Conservation (phyloP, 148 eudicot genomes). For the Gaultheria prostrata region DNA sequence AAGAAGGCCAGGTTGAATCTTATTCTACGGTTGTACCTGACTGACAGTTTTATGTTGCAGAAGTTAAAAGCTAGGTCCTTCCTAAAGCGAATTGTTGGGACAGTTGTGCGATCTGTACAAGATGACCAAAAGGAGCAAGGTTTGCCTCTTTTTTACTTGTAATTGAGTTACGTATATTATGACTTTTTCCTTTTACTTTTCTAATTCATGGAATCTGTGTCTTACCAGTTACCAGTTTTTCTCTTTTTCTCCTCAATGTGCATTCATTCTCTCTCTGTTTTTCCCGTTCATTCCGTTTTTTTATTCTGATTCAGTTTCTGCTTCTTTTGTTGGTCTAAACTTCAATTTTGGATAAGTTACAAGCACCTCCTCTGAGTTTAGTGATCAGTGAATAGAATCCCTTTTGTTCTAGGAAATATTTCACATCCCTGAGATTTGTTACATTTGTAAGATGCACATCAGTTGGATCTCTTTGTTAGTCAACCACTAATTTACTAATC, state of each 20-base stretch:
- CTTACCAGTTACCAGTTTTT: background rate
- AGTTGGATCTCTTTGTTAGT: background rate
- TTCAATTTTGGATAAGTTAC: background rate
- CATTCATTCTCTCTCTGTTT: background rate
- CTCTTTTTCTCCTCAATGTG: background rate
- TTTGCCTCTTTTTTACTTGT: conserved; percentile 24
- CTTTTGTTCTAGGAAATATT: background rate
- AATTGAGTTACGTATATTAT: background rate
- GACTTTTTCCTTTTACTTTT: background rate
- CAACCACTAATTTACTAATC: background rate
- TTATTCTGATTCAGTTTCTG: background rate
- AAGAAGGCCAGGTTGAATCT: background rate
- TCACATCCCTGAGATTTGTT: background rate
- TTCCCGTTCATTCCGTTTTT: background rate
- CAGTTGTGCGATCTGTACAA: conserved; percentile 95
- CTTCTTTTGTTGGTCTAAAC: conserved; percentile 6
- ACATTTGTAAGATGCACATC: background rate
- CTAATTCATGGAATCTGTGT: conserved; percentile 2
- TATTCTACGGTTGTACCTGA: background rate
- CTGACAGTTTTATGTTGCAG: conserved; percentile 37
- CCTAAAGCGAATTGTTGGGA: conserved; percentile 83
- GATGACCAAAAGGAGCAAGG: conserved; percentile 99
- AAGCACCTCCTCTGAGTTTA: background rate
- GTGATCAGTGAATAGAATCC: background rate
- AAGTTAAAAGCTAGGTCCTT: conserved; percentile 79